Evolutionary conservation across 176 grass and related monocot species (phyloP).

Genomic region (Carex kokanica): DNA sequence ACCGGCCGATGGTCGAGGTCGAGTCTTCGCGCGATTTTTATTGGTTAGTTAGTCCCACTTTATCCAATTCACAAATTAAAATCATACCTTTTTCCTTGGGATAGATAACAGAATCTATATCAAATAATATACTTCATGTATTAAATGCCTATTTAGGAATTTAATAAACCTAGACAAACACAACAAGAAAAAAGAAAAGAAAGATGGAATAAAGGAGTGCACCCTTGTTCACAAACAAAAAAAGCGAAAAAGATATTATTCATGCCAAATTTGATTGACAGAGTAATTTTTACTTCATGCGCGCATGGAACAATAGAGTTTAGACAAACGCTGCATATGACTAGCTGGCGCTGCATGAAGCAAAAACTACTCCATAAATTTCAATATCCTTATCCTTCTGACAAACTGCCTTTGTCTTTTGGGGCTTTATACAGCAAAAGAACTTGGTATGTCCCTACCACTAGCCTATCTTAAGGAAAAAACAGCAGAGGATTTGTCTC

Average conservation of each 20-base stretch:
- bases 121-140: background rate
- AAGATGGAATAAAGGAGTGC: background rate
- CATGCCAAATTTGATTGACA: background rate
- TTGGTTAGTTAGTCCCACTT: background rate
- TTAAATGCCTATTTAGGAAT: background rate
- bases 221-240: background rate
- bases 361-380: too few species aligned
- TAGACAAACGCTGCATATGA: too few species aligned
- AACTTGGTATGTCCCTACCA: background rate
- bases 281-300: too few species aligned
- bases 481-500: background rate
- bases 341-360: too few species aligned
- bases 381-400: too few species aligned
- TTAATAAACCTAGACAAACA: background rate
- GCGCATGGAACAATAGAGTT: too few species aligned
- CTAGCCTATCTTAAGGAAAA: background rate
- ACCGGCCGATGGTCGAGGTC: constrained; percentile 29
- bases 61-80: background rate
- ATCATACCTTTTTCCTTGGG: background rate
- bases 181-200: background rate
- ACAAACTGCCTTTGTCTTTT: background rate
- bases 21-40: constrained; percentile 4
- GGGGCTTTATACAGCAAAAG: background rate
- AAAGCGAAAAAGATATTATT: background rate
- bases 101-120: background rate